Evolutionary conservation across 2,329 filamentous ascomycete species (phyloP).

Genomic region (Arthrinium puccinioides): DNA sequence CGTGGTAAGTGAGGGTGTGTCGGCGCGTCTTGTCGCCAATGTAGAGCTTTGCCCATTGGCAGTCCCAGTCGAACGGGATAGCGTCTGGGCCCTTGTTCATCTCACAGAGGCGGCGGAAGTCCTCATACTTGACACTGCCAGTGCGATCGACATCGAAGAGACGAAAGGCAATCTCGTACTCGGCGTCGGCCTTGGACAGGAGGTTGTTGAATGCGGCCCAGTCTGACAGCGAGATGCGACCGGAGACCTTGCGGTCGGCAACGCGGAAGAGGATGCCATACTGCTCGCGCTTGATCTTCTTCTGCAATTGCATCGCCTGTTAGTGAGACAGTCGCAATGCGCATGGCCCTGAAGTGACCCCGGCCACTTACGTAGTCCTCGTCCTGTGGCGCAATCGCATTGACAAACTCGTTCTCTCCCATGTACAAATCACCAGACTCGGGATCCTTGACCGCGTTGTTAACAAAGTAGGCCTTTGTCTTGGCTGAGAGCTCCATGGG

Average conservation of each 20-base stretch:
- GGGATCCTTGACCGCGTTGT: constrained; percentile 68
- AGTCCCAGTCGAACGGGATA: constrained; percentile 95
- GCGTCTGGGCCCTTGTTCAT: constrained; percentile 77
- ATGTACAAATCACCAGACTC: constrained; percentile 72
- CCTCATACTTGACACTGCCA: constrained; percentile 82
- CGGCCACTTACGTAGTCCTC: constrained; percentile 79
- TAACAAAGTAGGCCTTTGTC: constrained; percentile 68
- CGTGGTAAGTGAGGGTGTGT: constrained; percentile 87
- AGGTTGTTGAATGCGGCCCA: constrained; percentile 94
- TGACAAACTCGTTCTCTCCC: constrained; percentile 78
- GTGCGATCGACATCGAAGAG: constrained; percentile 84
- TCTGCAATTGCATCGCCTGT: constrained; percentile 43
- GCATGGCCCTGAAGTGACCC: no score
- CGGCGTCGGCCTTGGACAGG: constrained; percentile 86
- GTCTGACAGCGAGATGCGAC: constrained; percentile 72
- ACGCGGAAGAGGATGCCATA: constrained; percentile 90
- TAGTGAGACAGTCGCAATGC: no score
- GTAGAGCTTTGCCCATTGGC: constrained; percentile 93
- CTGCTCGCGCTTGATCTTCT: constrained; percentile 95
- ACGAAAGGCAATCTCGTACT: constrained; percentile 98
- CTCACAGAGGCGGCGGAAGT: constrained; percentile 80
- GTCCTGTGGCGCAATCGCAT: constrained; percentile 76
- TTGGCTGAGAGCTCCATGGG: constrained; percentile 62
- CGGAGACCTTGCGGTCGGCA: constrained; percentile 70
- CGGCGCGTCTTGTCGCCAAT: constrained; percentile 81